Percentiles rank a stretch among this genome's conserved stretches.
Conservation (phyloP, 2,329 filamentous ascomycete genomes). For the Clonostachys rhizophaga region DNA sequence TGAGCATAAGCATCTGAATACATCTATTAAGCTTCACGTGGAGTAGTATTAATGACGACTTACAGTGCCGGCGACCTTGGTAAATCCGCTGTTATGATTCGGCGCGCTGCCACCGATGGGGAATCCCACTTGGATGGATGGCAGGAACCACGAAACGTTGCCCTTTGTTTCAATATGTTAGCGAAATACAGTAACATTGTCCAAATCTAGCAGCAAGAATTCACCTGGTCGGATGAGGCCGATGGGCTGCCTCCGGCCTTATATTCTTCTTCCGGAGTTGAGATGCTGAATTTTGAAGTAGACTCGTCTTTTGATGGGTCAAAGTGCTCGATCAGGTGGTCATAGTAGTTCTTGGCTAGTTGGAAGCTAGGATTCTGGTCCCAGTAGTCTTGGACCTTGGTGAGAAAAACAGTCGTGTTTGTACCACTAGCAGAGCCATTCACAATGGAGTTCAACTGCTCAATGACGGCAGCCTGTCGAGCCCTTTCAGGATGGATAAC, state of each 20-base stretch:
- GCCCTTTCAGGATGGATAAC: neutral
- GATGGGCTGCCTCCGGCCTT: neutral
- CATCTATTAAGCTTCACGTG: too few relatives aligned
- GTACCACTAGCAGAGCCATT: conserved; percentile 4
- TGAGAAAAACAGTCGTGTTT: conserved; percentile 4
- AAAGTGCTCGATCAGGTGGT: conserved; percentile 3
- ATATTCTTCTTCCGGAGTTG: conserved; percentile 2
- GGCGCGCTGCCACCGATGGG: conserved; percentile 4
- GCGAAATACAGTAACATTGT: too few relatives aligned
- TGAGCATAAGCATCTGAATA: neutral
- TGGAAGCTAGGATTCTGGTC: conserved; percentile 6
- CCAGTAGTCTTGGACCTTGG: conserved; percentile 7
- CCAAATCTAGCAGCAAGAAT: too few relatives aligned
- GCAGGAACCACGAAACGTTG: conserved; percentile 6
- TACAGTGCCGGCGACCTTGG: conserved; percentile 5
- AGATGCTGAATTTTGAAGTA: conserved; percentile 5
- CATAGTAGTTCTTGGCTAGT: conserved; percentile 3
- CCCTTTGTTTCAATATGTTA: neutral
- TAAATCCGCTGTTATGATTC: conserved; percentile 6
- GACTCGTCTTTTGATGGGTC: conserved; percentile 3
- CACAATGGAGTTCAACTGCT: conserved; percentile 3
- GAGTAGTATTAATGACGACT: neutral
- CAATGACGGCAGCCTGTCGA: conserved; percentile 3
- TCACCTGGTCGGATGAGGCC: conserved; percentile 5
- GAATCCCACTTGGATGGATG: conserved; percentile 6